Base-by-base conservation (phyloP, 2,329 filamentous ascomycete genomes). In the Aspergillus awamori region DNA sequence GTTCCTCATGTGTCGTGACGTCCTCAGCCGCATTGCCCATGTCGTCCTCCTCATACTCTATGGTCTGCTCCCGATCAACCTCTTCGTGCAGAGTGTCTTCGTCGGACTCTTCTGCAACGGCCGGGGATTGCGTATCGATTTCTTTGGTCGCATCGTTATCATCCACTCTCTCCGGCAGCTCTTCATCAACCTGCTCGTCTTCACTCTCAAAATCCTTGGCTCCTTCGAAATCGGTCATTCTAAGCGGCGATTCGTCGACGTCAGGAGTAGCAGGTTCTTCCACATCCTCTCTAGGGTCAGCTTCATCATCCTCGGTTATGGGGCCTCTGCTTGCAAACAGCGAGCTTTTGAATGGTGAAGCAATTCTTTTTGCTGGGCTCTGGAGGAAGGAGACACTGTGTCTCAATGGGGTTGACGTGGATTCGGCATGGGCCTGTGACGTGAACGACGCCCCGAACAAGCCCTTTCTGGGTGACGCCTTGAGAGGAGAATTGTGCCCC, bases 281-380 rank as follows among this genome's bases (percentile, higher is more conserved):
- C 7, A 28, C 38, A 8, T 57, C 53, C 10, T 51, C 43, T 1
- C 57, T 53, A 36, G 17, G 51, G 20, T 54, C 56, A 6, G 43
- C 20, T 2, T 56, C 24, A 8, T 52, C n/a, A 3, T 47, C 17
- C 15, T 67, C 55, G 13, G n/a, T 45, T 11, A 62, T 28, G 2
- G 67, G 58, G 11, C 61, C 54, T 48, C 63, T 69, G 11, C 58
- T 58, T 1, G 64, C 63, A 10, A 67, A 62, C 2, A 72, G 55
- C 13, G 70, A 71, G 33, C 63, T 68, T 53, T 79, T 80, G 57
- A 76, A 75, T 0, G 79, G 76, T 4, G 78, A 77, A 13, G 53
- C 53, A 26, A 56, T 30, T 26, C 30, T 47, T 28, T 56, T 56
- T 17, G 53, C 53, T 5, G 53, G 53, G 8, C 53, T 56, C 2